phyloP scores from a whole-genome alignment of 2,329 filamentous ascomycete species.

The Aspergillus unguis region DNA sequence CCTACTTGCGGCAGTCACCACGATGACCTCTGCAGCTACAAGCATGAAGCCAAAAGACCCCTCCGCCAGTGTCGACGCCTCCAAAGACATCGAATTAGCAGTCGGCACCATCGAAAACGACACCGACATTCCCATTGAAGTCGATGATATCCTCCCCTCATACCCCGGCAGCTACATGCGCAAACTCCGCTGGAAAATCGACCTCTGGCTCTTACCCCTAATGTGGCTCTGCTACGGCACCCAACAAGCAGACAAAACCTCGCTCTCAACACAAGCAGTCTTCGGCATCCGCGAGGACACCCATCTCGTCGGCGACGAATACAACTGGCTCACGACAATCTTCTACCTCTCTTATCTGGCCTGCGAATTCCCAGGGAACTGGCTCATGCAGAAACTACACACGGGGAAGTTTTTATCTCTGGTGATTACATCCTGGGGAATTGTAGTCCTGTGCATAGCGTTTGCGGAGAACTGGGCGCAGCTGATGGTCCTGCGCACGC shows the following conservation, averaged over 20 bases:
- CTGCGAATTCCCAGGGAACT: not conserved
- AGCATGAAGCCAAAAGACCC: too few species aligned
- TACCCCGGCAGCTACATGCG: not conserved
- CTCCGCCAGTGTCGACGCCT: too few species aligned
- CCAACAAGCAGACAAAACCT: conserved; percentile 1
- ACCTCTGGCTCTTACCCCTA: not conserved
- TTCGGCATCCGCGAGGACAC: not conserved
- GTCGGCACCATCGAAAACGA: too few species aligned
- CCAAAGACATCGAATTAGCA: too few species aligned
- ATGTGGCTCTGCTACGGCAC: conserved; percentile 1
- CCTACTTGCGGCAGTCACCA: too few species aligned
- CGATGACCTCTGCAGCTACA: too few species aligned
- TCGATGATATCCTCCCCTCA: not conserved
- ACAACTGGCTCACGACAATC: not conserved
- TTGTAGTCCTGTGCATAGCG: not conserved
- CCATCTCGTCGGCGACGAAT: not conserved
- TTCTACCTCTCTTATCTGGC: not conserved
- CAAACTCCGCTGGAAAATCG: not conserved
- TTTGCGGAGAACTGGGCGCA: not conserved
- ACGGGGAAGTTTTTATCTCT: not conserved
- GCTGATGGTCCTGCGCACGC: not conserved
- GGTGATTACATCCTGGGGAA: not conserved
- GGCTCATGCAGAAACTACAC: not conserved
- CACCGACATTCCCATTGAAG: too few species aligned
- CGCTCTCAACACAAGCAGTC: not conserved